Base-by-base conservation (phyloP, 2,329 filamentous ascomycete species). In the Penicillium hordei region DNA sequence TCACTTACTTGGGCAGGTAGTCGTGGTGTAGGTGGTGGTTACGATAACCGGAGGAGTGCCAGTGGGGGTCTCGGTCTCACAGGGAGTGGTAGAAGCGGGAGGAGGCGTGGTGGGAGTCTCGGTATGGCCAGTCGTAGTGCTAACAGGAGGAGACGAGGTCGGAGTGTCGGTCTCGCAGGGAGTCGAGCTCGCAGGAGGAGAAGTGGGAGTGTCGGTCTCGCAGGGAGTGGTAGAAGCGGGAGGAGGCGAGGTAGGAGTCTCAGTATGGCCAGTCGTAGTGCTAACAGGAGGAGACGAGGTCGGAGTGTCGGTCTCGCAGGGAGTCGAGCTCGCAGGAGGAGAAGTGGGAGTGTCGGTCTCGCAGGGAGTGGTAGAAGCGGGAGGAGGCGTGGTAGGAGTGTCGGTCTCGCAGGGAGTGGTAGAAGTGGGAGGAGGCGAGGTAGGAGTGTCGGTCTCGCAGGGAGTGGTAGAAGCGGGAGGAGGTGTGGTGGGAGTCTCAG, bases 1-100 rank as follows among this genome's bases (percentile, higher is more conserved):
- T 42, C 31, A 61, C 65, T 50, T 66, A 70, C 68, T 60, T 38
- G 70, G 69, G 60, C 69, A 72, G 33, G 68, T 68, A 2, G 68
- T 72, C 1, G 69, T 72, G 3, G 60, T 65, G 39, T 61, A 68
- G 15, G 62, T 66, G 8, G 58, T 60, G 1, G 66, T 68, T 10
- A 65, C 59, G n/a, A 60, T 62, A 15, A 60, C 54, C 17, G 63
- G 55, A 39, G 58, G 40, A n/a, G 59, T 45, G 13, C 12, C 17
- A 40, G 59, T 44, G n/a, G 29, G 13, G 13, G 29, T 33, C 19
- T 50, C 33, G 5, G 55, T 58, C 33, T 60, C 49, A 19, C 44
- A 57, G 5, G 48, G 19, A 27, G 48, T 51, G 15, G 48, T 52
- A 6, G 38, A 31, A 17, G 61, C 40, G 0, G 55, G 52, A 44